Evolutionary conservation across 768 basidiomycete genomes (phyloP).

Genomic region (Mycena sanguinolenta): DNA sequence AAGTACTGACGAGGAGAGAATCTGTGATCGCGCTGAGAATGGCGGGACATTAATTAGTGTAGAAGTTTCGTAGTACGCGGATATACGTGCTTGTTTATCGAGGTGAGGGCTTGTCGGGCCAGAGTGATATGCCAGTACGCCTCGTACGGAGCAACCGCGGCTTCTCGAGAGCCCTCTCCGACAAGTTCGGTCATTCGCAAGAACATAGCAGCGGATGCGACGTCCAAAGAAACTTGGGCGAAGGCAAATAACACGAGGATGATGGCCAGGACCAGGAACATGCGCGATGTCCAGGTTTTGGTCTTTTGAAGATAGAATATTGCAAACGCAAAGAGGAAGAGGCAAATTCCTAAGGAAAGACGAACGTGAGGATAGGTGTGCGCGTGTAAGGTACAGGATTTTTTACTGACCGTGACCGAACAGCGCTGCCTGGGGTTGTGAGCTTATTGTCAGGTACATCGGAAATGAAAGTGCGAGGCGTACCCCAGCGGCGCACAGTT

Average conservation of each 20-base stretch:
- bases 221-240: not conserved
- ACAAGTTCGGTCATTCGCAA: not conserved
- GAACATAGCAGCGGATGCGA: not conserved
- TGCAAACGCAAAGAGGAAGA: slow-evolving; percentile 17
- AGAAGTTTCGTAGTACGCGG: too few species aligned
- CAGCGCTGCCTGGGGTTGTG: not conserved
- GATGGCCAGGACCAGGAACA: slow-evolving; percentile 5
- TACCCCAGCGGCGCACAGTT: not conserved
- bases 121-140: not conserved
- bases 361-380: not conserved
- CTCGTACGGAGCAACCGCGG: not conserved
- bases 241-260: slow-evolving; percentile 7
- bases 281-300: not conserved
- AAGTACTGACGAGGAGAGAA: too few species aligned
- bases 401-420: not conserved
- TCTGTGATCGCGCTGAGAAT: too few species aligned
- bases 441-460: not conserved
- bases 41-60: too few species aligned
- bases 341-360: slow-evolving; percentile 16
- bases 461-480: not conserved
- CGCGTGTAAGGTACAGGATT: too few species aligned
- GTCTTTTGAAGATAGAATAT: slow-evolving; percentile 1
- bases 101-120: not conserved
- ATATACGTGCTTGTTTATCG: slow-evolving; percentile 14
- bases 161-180: not conserved